phyloP scores from a whole-genome alignment of 176 grass and related monocot species.

The Poa annua region DNA sequence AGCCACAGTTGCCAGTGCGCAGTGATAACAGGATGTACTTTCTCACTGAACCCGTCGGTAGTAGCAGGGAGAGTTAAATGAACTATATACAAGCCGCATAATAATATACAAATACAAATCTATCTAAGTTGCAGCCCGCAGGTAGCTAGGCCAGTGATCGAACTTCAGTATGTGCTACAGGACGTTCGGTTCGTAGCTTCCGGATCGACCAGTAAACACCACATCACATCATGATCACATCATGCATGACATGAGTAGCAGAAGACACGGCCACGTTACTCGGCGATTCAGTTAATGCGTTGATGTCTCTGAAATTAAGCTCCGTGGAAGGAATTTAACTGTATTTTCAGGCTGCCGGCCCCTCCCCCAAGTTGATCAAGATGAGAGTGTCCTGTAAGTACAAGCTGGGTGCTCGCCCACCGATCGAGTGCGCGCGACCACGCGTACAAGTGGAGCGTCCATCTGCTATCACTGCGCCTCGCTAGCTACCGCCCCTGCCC shows the following conservation, averaged over 20 bases:
- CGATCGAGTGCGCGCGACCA: neutral
- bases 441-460: conserved; percentile 1
- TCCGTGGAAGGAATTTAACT: neutral
- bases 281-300: neutral
- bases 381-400: neutral
- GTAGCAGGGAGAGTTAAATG: conserved; percentile 31
- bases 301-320: conserved; percentile 8
- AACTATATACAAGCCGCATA: neutral
- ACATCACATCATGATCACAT: neutral
- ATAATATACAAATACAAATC: neutral
- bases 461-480: neutral
- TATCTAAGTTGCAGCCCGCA: neutral
- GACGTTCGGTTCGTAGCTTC: no score
- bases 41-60: conserved; percentile 12
- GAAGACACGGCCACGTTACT: conserved; percentile 33
- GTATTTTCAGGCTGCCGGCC: neutral
- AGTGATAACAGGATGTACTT: conserved; percentile 38
- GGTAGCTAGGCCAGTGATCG: neutral
- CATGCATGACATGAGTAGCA: neutral
- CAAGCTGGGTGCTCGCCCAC: neutral
- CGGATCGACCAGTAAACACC: neutral
- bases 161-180: neutral
- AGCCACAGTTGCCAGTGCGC: neutral
- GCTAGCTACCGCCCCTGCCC: neutral
- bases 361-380: neutral